A percentile compares a stretch with the other conserved stretches of the same genome.
Evolutionary conservation across 1,139 yeast genomes (phyloP).

Genomic region (Saccharomycopsis hybrid): DNA sequence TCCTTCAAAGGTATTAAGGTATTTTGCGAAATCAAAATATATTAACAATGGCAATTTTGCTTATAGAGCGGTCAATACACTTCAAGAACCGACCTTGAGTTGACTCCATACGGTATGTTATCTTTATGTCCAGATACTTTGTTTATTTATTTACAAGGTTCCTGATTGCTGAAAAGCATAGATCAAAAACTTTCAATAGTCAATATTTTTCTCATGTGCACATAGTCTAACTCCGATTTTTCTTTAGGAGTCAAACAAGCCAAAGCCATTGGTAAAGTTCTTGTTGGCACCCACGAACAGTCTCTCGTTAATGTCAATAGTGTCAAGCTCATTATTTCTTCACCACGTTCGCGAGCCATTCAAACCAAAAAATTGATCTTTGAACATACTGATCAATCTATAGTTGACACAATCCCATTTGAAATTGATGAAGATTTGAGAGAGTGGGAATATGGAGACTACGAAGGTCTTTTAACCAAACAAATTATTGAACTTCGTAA

Average conservation of each 20-base stretch:
- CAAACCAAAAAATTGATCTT: slow-evolving; percentile 61
- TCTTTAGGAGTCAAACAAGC: slow-evolving; percentile 54
- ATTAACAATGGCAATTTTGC: neutral
- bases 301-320: slow-evolving; percentile 53
- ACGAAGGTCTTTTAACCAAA: slow-evolving; percentile 72
- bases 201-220: too few species aligned
- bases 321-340: slow-evolving; percentile 59
- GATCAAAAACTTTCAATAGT: too few species aligned
- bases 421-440: slow-evolving; percentile 63
- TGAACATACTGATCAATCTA: slow-evolving; percentile 31
- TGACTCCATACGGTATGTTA: slow-evolving; percentile 53
- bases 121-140: too few species aligned
- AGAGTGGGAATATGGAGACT: slow-evolving; percentile 96
- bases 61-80: slow-evolving; percentile 83
- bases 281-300: slow-evolving; percentile 48
- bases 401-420: slow-evolving; percentile 38
- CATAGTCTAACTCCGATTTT: too few species aligned
- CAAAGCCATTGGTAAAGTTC: slow-evolving; percentile 60
- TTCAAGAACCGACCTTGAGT: slow-evolving; percentile 70
- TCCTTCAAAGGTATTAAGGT: neutral
- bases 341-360: slow-evolving; percentile 77
- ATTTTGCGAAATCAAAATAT: neutral
- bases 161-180: too few species aligned
- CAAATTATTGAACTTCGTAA: slow-evolving; percentile 59
- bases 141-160: too few species aligned